These are phyloP conservation scores for Serendipita vermifera DNA, from an alignment of 768 basidiomycete species.

Conservation along the genomic window DNA sequence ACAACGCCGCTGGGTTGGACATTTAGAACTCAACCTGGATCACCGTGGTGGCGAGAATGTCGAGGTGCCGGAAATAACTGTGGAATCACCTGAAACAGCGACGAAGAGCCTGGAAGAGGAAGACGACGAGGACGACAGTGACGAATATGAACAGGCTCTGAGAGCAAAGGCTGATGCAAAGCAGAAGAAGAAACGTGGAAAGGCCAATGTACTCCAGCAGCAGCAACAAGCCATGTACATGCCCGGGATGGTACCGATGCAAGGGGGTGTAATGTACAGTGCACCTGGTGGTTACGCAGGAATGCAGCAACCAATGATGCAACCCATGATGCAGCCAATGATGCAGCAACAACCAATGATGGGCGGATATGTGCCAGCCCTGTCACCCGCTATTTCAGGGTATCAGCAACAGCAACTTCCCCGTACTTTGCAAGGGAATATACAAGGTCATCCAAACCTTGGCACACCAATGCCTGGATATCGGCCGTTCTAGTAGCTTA, in stretches of 20 bases:
- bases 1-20: neutral
- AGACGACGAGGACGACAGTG: neutral
- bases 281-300: neutral
- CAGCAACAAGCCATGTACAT: neutral
- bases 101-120: neutral
- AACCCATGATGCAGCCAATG: neutral
- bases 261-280: neutral
- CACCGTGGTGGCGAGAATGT: conserved; percentile 1
- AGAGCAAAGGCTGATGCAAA: no score
- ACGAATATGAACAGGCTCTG: neutral
- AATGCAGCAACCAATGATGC: neutral
- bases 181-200: neutral
- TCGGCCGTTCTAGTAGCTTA: neutral
- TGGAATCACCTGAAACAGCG: neutral
- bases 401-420: conserved; percentile 2
- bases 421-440: no score
- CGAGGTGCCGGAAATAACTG: neutral
- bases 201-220: neutral
- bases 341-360: neutral
- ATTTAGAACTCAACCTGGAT: neutral
- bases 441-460: neutral
- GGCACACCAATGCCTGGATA: neutral
- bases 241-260: neutral
- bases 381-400: neutral
- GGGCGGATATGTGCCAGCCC: neutral